Conservation (phyloP, 176 grass and related monocot genomes). For the Aegilops speltoides region DNA sequence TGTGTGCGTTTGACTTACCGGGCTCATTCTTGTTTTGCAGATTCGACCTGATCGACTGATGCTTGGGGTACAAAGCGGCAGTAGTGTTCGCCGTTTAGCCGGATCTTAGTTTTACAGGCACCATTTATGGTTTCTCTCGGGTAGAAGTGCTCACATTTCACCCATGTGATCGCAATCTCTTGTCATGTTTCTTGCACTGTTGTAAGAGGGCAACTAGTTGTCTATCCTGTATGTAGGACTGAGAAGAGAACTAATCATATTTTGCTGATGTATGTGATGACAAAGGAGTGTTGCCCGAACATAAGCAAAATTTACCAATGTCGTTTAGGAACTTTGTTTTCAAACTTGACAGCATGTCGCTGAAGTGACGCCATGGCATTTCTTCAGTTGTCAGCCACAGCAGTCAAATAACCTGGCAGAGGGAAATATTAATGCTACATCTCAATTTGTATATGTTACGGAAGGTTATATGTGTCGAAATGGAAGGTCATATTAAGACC, state of each 20-base stretch:
- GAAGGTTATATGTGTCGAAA: too few species aligned
- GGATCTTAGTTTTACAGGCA: neutral
- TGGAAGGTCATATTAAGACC: too few species aligned
- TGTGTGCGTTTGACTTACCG: neutral
- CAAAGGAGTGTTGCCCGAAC: neutral
- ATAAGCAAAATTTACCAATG: neutral
- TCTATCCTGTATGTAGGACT: neutral
- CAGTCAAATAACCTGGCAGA: neutral
- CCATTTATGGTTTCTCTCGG: neutral
- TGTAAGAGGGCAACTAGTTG: neutral
- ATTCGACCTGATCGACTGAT: neutral
- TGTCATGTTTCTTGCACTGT: neutral
- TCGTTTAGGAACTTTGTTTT: neutral
- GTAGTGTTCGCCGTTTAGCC: neutral
- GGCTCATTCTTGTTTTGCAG: conserved; percentile 10
- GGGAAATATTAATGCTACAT: too few species aligned
- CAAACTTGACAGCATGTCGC: neutral
- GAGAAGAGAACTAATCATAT: neutral
- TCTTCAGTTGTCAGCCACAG: neutral
- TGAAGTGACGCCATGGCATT: neutral
- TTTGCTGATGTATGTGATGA: neutral
- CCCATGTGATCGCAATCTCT: neutral
- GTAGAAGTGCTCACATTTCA: neutral
- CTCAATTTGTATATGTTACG: too few species aligned
- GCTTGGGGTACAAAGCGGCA: neutral